phyloP scores from a whole-genome alignment of 2,329 filamentous ascomycete species.

The Hypomyces perniciosus region DNA sequence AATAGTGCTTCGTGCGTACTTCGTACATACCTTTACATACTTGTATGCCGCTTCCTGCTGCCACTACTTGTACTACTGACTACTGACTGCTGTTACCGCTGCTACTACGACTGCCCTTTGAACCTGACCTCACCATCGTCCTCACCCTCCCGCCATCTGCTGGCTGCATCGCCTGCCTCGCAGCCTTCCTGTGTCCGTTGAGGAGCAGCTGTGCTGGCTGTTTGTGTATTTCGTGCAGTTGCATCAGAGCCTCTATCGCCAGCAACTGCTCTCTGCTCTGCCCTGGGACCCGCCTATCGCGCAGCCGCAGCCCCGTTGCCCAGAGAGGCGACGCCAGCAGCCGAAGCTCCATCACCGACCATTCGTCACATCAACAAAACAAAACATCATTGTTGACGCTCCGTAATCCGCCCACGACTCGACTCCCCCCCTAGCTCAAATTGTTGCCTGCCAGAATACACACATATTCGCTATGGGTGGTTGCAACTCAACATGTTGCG shows the following conservation, averaged over 20 bases:
- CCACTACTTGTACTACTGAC: too few relatives aligned
- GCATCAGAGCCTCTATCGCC: neutral
- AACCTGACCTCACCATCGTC: neutral
- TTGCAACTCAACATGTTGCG: conserved; percentile 55
- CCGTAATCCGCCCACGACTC: neutral
- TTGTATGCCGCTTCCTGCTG: too few relatives aligned
- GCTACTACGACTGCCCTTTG: neutral
- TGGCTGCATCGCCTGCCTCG: neutral
- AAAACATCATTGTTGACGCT: neutral
- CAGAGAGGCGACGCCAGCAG: conserved; percentile 8
- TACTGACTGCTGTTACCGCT: too few relatives aligned
- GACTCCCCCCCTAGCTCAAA: neutral
- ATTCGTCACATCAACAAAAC: conserved; percentile 10
- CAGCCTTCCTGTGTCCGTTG: neutral
- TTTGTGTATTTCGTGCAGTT: neutral
- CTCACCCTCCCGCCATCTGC: neutral
- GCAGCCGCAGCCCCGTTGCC: neutral
- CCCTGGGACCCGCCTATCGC: neutral
- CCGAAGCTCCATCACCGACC: conserved; percentile 8
- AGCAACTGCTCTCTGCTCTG: neutral
- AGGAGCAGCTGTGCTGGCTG: too few relatives aligned
- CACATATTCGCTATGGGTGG: conserved; percentile 48
- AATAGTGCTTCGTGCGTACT: too few relatives aligned
- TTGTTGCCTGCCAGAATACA: conserved; percentile 1
- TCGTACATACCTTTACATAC: too few relatives aligned